Evolutionary conservation across 257 asterid genomes (phyloP).

Genomic region (Phtheirospermum japonicum): DNA sequence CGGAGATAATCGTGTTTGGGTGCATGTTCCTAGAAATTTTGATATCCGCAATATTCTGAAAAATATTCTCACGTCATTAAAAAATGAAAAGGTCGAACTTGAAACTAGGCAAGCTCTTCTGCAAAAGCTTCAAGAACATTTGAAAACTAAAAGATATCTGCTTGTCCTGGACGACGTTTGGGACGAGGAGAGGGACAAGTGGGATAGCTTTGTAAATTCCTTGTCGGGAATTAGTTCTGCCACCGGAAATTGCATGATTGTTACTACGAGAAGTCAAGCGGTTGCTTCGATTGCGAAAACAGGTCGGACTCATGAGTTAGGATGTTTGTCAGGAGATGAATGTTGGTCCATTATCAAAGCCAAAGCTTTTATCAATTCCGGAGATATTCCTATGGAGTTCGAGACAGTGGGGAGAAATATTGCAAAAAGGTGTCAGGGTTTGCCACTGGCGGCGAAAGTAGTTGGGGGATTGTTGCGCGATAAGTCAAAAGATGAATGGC

Average conservation of each 20-base stretch:
- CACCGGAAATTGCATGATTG: conserved; percentile 18
- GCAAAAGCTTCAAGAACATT: not conserved
- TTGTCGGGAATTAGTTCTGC: conserved; percentile 20
- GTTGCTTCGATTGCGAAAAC: conserved; percentile 25
- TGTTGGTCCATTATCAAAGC: conserved; percentile 34
- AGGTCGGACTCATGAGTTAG: not conserved
- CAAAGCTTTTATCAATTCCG: conserved; percentile 19
- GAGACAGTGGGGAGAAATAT: conserved; percentile 19
- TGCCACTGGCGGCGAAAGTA: conserved; percentile 37
- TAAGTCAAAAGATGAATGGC: conserved; percentile 18
- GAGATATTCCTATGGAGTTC: conserved; percentile 15
- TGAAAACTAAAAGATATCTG: conserved; percentile 13
- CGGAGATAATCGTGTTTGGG: conserved; percentile 15
- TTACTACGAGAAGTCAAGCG: conserved; percentile 25
- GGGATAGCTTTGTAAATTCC: conserved; percentile 21
- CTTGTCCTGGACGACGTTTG: conserved; percentile 38
- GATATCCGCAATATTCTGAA: conserved; percentile 18
- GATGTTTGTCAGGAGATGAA: conserved; percentile 24
- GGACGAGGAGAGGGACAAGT: conserved; percentile 16
- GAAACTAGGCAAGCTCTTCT: conserved; percentile 11
- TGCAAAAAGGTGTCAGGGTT: conserved; percentile 30
- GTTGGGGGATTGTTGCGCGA: conserved; percentile 28
- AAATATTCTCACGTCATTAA: conserved; percentile 13
- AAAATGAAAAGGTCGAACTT: not conserved
- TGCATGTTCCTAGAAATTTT: not conserved